Percentiles rank a stretch among this genome's conserved stretches.
These are phyloP conservation scores for Coleophoma eucalyptorum DNA, from an alignment of 2,329 filamentous ascomycete species.

Conservation along the genomic window DNA sequence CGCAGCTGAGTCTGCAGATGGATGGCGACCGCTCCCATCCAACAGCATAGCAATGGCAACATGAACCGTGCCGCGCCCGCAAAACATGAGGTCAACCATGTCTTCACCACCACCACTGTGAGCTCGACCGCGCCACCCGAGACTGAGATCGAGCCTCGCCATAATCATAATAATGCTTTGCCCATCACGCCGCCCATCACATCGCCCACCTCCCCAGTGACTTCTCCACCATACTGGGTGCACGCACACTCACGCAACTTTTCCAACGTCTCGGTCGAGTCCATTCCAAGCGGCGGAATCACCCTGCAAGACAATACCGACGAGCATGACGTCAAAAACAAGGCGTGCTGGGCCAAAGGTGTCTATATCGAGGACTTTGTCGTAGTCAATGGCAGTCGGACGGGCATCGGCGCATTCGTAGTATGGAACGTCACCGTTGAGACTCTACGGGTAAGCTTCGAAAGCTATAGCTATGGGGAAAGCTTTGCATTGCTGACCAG, in stretches of 20 bases:
- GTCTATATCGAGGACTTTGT: conserved; percentile 56
- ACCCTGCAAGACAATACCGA: conserved; percentile 54
- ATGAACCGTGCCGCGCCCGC: conserved; percentile 1
- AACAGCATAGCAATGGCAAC: conserved; percentile 11
- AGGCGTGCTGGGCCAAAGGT: conserved; percentile 61
- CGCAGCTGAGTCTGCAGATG: conserved; percentile 16
- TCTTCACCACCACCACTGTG: no score
- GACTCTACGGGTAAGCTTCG: conserved; percentile 68
- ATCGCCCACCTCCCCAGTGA: conserved; percentile 25
- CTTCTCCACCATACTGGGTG: conserved; percentile 37
- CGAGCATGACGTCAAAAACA: conserved; percentile 45
- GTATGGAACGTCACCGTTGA: conserved; percentile 91
- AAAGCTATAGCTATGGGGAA: not conserved
- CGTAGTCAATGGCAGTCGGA: conserved; percentile 36
- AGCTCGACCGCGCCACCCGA: no score
- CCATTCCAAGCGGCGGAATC: conserved; percentile 49
- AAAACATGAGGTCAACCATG: not conserved
- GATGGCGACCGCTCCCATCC: conserved; percentile 20
- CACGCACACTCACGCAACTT: conserved; percentile 25
- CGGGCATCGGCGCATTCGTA: conserved; percentile 73
- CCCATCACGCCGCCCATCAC: conserved; percentile 9
- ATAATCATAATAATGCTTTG: no score
- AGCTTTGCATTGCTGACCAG: conserved; percentile 6
- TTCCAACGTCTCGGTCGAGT: conserved; percentile 43
- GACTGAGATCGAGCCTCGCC: no score